phyloP scores from a whole-genome alignment of 2,329 filamentous ascomycete species.

The Phialophora expanda region DNA sequence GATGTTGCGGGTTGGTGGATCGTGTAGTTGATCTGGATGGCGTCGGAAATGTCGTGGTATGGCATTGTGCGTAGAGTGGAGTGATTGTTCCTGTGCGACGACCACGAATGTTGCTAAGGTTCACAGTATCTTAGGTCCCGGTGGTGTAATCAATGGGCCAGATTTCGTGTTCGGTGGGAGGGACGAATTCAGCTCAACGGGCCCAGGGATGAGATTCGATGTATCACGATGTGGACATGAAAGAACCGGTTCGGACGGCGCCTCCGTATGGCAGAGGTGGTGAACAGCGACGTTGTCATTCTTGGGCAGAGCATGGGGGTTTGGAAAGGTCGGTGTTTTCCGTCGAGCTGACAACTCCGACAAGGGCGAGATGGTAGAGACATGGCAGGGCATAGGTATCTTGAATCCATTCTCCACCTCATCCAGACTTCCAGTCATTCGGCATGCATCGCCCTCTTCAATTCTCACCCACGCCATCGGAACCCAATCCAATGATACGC shows the following conservation, averaged over 20 bases:
- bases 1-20: slow-evolving; percentile 13
- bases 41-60: slow-evolving; percentile 18
- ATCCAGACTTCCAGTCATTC: background rate
- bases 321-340: slow-evolving; percentile 5
- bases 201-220: background rate
- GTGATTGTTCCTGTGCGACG: background rate
- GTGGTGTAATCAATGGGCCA: background rate
- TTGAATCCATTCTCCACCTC: background rate
- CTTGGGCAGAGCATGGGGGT: background rate
- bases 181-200: background rate
- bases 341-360: slow-evolving; percentile 33
- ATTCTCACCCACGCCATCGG: background rate
- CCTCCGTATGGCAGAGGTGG: background rate
- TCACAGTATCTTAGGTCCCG: too few relatives aligned
- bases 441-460: background rate
- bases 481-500: background rate
- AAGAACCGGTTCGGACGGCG: background rate
- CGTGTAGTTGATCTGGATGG: slow-evolving; percentile 24
- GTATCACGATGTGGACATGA: background rate
- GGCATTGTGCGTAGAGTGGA: slow-evolving; percentile 10
- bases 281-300: background rate
- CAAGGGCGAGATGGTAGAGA: background rate
- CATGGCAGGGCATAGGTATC: background rate
- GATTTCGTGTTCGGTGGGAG: background rate
- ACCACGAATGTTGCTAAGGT: background rate